Evolutionary conservation across 2,329 filamentous ascomycete species (phyloP).

Genomic region (Beauveria bassiana): DNA sequence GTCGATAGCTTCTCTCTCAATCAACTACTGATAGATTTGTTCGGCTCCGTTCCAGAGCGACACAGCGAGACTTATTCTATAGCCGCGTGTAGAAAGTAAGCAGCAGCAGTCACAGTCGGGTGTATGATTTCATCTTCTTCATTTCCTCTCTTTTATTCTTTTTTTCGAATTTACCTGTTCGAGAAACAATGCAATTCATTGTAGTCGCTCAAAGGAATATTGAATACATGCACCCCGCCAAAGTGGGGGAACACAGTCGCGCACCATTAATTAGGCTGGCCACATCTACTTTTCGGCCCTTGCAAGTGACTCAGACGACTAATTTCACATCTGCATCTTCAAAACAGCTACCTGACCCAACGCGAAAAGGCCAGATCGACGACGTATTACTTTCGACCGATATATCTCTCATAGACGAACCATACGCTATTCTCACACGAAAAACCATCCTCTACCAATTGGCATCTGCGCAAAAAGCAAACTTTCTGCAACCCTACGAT

Average conservation of each 20-base stretch:
- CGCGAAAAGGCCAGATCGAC: not conserved
- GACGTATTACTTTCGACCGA: not conserved
- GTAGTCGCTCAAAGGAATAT: not conserved
- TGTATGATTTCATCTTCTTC: too few species aligned
- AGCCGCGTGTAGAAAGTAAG: too few species aligned
- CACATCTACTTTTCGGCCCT: not conserved
- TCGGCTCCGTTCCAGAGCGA: too few species aligned
- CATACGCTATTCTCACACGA: too few species aligned
- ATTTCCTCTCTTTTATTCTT: too few species aligned
- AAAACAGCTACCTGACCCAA: not conserved
- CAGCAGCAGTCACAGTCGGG: too few species aligned
- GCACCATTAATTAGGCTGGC: not conserved
- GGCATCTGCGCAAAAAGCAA: not conserved
- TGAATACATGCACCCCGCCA: constrained; percentile 1
- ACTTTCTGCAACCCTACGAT: not conserved
- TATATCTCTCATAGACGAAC: not conserved
- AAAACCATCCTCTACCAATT: not conserved
- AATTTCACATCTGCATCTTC: not conserved
- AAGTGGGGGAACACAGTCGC: constrained; percentile 5
- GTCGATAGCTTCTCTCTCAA: not conserved
- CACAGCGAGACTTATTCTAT: too few species aligned
- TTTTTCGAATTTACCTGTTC: too few species aligned
- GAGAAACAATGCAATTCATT: too few species aligned
- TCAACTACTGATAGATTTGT: not conserved
- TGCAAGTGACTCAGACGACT: constrained; percentile 5